Base-by-base conservation (phyloP, 352 stramenopile genomes). In the Pythium brachiatum region DNA sequence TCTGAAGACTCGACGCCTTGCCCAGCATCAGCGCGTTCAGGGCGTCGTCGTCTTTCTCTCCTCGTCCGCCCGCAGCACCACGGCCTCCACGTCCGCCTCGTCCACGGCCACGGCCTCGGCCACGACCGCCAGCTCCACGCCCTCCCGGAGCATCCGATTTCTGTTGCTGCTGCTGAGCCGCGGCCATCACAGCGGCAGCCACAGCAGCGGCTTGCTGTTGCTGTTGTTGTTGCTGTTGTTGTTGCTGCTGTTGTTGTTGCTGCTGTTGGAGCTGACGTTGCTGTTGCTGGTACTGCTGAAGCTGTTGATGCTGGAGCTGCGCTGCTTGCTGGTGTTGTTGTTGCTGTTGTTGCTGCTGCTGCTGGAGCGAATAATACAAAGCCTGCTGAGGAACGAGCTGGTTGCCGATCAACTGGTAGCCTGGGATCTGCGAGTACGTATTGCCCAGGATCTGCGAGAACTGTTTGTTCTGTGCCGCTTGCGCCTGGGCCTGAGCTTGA, bases 331-430 rank as follows among this genome's bases (percentile, higher is more conserved):
- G 38, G 18, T 48, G 41, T 5, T 48, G 41, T 20, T 68, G 62
- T 36, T 69, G 62, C 26, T 68, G 61, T 34, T 70, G 64, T 58
- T 66, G 52, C 36, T 62, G 60, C 29, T 69, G 64, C 7, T 77
- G 79, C 7, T 68, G 52, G 61, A 80, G 81, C 46, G 68, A 52
- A 62, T 89, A 90, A 34, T 88, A 89, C 20, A 89, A 34, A 16
- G 73, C 68, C 44, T 89, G 81, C 31, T 82, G 74, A 32, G 77
- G 75, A 9, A 86, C 56, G 12, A 89, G 68, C 53, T 89, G 81
- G 55, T 87, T 88, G 21, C 75, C 76, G 0, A 89, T 76, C 20
- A 90, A 53, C 58, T 90, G 79, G 38, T 89, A 90, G 18, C 79
- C 77, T 44, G 77, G 68, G 7, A 90, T 73, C 23, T 71, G 69